A percentile compares a stretch with the other conserved stretches of the same genome.
Conservation (phyloP, 2,329 filamentous ascomycete species). For the Xylariales sp. region DNA sequence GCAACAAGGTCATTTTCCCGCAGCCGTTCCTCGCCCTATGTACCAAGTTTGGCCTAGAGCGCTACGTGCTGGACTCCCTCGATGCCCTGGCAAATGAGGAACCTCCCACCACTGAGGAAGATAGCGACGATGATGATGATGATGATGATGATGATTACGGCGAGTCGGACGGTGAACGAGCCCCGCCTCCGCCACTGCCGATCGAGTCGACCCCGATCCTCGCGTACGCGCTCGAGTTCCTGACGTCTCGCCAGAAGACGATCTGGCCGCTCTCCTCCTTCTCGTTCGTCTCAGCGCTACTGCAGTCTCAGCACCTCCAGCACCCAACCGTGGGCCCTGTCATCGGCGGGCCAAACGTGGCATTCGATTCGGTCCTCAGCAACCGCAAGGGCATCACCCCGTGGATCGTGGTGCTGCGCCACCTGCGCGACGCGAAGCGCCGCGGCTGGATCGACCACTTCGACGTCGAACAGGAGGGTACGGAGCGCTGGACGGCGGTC, state of each 20-base stretch:
- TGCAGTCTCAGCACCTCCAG: constrained; percentile 12
- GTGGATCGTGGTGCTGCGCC: constrained; percentile 24
- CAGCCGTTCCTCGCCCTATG: constrained; percentile 26
- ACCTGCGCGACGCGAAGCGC: constrained; percentile 23
- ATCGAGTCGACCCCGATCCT: constrained; percentile 22
- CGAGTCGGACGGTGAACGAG: constrained; percentile 2
- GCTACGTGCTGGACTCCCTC: constrained; percentile 21
- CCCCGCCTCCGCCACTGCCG: not conserved
- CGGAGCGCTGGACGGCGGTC: constrained; percentile 22
- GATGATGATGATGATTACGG: not conserved
- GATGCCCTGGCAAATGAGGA: constrained; percentile 3
- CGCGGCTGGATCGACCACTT: constrained; percentile 25
- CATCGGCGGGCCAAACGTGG: constrained; percentile 15
- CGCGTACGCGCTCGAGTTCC: constrained; percentile 26
- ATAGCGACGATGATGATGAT: not conserved
- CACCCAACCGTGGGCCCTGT: constrained; percentile 12
- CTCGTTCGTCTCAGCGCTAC: constrained; percentile 18
- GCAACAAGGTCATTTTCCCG: constrained; percentile 20
- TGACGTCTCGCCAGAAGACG: constrained; percentile 27
- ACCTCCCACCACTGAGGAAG: not conserved
- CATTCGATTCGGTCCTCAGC: constrained; percentile 9
- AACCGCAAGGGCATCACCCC: constrained; percentile 17
- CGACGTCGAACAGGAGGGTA: constrained; percentile 20
- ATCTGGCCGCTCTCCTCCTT: constrained; percentile 28
- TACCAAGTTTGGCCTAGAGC: constrained; percentile 25